phyloP scores from a whole-genome alignment of 73 alveolate genomes.

The Symbiodinium pilosum region DNA sequence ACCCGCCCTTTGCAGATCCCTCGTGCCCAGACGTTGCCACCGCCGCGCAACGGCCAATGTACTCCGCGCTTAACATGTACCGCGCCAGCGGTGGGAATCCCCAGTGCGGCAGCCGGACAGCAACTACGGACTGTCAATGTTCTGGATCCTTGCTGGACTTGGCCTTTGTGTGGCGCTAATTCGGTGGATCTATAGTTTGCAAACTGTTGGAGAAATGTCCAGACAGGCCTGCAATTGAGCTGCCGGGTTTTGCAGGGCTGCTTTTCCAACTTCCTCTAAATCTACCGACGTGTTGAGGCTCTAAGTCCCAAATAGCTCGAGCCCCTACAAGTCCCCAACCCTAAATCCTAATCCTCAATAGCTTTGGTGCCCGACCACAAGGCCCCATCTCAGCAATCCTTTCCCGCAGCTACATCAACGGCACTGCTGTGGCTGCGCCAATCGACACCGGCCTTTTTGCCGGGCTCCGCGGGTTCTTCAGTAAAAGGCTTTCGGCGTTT shows the following conservation, averaged over 20 bases:
- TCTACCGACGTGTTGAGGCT: too few relatives aligned
- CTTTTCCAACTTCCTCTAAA: too few relatives aligned
- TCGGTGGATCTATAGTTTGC: too few relatives aligned
- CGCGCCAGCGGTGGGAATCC: slow-evolving; percentile 20
- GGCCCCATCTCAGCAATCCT: slow-evolving; percentile 17
- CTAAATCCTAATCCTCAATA: too few relatives aligned
- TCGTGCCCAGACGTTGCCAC: not conserved
- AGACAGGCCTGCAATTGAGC: not conserved
- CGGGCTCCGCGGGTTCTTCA: too few relatives aligned
- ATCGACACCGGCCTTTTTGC: slow-evolving; percentile 18
- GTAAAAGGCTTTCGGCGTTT: too few relatives aligned
- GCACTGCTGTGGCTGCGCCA: not conserved
- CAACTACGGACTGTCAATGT: not conserved
- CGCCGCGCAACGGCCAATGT: not conserved
- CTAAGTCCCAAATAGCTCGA: too few relatives aligned
- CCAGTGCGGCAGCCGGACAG: not conserved
- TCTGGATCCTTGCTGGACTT: not conserved
- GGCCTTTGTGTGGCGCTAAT: too few relatives aligned
- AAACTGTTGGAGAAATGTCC: not conserved
- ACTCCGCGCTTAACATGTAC: not conserved
- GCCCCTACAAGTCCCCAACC: too few relatives aligned
- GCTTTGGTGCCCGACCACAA: too few relatives aligned
- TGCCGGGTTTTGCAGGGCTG: too few relatives aligned
- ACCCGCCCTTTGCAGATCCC: too few relatives aligned
- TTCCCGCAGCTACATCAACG: not conserved